These are phyloP conservation scores for Starmerella sp. DNA, from an alignment of 805 yeast genomes.

Conservation along the genomic window DNA sequence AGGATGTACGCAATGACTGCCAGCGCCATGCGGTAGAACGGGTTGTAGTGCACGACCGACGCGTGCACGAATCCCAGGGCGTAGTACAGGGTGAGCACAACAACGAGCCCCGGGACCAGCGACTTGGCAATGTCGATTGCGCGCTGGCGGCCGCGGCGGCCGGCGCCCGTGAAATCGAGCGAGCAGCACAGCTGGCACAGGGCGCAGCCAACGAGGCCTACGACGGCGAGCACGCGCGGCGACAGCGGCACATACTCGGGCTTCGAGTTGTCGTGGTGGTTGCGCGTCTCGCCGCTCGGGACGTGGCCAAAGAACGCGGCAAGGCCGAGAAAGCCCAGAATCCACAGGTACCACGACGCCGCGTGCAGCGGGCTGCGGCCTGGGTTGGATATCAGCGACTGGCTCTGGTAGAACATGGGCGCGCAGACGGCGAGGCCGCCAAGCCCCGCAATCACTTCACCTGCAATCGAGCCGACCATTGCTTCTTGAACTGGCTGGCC, in stretches of 20 bases:
- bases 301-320: constrained; percentile 6
- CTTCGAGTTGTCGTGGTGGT: background rate
- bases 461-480: constrained; percentile 8
- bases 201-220: background rate
- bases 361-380: constrained; percentile 7
- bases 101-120: background rate
- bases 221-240: constrained; percentile 7
- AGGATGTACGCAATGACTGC: background rate
- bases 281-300: background rate
- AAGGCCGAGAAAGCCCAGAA: constrained; percentile 5
- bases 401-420: constrained; percentile 6
- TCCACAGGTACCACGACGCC: constrained; percentile 8
- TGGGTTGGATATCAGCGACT: background rate
- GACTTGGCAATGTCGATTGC: background rate
- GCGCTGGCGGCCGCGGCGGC: constrained; percentile 5
- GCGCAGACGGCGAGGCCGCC: constrained; percentile 6
- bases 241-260: constrained; percentile 4
- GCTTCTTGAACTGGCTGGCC: background rate
- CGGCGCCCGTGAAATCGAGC: constrained; percentile 4
- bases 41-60: background rate
- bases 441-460: constrained; percentile 10
- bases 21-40: constrained; percentile 5
- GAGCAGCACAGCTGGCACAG: constrained; percentile 10
- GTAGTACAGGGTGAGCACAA: background rate
- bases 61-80: background rate